A percentile compares a stretch with the other conserved stretches of the same genome.
These are phyloP conservation scores for Mortierella sp. DNA, from an alignment of 371 early-diverging fungal genomes.

Conservation along the genomic window DNA sequence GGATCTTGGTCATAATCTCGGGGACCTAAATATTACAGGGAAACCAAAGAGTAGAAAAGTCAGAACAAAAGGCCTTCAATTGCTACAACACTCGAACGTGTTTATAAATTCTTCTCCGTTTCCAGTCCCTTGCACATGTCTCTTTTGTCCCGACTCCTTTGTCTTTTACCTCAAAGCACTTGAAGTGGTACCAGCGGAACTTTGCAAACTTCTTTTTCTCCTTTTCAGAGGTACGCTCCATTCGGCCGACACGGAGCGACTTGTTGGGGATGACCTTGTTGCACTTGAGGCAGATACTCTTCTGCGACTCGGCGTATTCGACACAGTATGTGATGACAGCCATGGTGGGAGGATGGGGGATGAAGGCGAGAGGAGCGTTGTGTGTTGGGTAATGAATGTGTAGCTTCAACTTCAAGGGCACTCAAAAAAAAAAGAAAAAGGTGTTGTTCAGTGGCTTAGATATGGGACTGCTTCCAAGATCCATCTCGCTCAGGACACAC, in stretches of 20 bases:
- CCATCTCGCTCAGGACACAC: no score
- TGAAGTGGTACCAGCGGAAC: conserved; percentile 71
- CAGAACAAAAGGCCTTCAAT: background rate
- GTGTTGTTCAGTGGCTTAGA: conserved; percentile 27
- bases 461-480: background rate
- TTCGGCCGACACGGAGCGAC: conserved; percentile 64
- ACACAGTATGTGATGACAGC: conserved; percentile 65
- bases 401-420: background rate
- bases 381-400: background rate
- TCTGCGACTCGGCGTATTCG: conserved; percentile 64
- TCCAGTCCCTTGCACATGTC: background rate
- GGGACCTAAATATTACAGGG: conserved; percentile 31
- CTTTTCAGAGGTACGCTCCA: conserved; percentile 65
- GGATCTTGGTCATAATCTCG: conserved; percentile 44
- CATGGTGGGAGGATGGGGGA: conserved; percentile 12
- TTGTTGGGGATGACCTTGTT: conserved; percentile 63
- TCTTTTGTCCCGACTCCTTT: background rate
- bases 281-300: conserved; percentile 62
- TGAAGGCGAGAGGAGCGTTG: background rate
- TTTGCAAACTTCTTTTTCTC: conserved; percentile 68
- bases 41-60: background rate
- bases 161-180: conserved; percentile 65
- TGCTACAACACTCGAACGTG: no score
- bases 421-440: background rate
- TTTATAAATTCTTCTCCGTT: no score